Evolutionary conservation across 768 basidiomycete species (phyloP).

Genomic region (Agaricus sinodeliciosus): DNA sequence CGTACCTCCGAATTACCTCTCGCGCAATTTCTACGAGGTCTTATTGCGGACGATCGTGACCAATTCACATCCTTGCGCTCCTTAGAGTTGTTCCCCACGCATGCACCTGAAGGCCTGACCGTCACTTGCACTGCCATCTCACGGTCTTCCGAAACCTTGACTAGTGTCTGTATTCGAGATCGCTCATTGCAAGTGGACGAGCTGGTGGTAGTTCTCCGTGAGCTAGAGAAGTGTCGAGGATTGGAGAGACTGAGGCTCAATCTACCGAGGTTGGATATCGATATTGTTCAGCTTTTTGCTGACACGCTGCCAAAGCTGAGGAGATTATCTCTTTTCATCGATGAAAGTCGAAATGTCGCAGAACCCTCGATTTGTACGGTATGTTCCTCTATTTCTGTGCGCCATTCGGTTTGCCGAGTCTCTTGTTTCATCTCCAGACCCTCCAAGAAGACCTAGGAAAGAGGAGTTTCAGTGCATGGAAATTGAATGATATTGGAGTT

Average conservation of each 20-base stretch:
- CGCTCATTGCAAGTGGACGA: constrained; percentile 31
- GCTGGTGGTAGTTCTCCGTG: constrained; percentile 18
- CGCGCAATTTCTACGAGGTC: constrained; percentile 26
- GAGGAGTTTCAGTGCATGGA: constrained; percentile 27
- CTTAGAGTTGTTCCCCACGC: constrained; percentile 38
- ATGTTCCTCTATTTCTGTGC: background rate
- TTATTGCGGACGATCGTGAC: constrained; percentile 18
- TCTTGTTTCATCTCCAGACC: constrained; percentile 10
- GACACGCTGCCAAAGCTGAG: constrained; percentile 23
- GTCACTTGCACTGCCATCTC: constrained; percentile 25
- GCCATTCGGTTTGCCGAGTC: background rate
- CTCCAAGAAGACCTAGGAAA: constrained; percentile 21
- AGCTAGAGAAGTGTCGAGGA: constrained; percentile 18
- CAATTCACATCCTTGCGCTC: constrained; percentile 24
- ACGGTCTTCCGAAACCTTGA: constrained; percentile 26
- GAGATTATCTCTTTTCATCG: constrained; percentile 24
- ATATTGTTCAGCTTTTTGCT: constrained; percentile 28
- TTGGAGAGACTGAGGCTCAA: constrained; percentile 28
- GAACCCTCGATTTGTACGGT: constrained; percentile 10
- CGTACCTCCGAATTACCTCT: constrained; percentile 25
- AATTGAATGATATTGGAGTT: constrained; percentile 28
- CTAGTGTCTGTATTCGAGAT: constrained; percentile 30
- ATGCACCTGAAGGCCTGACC: constrained; percentile 24
- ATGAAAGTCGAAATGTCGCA: constrained; percentile 15
- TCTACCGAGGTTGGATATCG: constrained; percentile 23